phyloP scores from a whole-genome alignment of 805 yeast species.

The Lachancea dasiensis region DNA sequence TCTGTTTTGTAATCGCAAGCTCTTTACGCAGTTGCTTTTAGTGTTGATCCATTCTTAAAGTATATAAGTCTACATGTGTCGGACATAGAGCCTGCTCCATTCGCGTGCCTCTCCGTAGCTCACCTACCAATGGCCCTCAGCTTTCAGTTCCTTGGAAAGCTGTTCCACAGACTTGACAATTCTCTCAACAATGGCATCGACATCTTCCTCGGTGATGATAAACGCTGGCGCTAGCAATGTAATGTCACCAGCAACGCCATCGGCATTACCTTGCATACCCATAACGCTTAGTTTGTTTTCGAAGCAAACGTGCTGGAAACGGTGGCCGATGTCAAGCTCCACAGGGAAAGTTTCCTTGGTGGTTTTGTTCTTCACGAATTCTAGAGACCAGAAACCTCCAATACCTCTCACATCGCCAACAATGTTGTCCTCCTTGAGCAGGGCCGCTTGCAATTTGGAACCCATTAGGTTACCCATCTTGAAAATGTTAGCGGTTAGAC shows the following conservation, averaged over 20 bases:
- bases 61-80: too few relatives aligned
- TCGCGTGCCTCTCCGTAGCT: slow-evolving; percentile 32
- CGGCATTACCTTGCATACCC: slow-evolving; percentile 43
- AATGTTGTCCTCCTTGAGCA: slow-evolving; percentile 32
- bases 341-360: slow-evolving; percentile 46
- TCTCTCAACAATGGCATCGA: slow-evolving; percentile 37
- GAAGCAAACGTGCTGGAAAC: slow-evolving; percentile 32
- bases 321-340: slow-evolving; percentile 34
- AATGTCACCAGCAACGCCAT: slow-evolving; percentile 39
- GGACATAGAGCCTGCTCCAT: too few relatives aligned
- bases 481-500: slow-evolving; percentile 38
- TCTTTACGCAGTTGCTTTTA: too few relatives aligned
- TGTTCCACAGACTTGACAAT: slow-evolving; percentile 38
- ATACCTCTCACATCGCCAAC: slow-evolving; percentile 60
- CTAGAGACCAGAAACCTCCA: slow-evolving; percentile 56
- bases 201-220: slow-evolving; percentile 38
- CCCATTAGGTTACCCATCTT: slow-evolving; percentile 41
- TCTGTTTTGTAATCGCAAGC: too few relatives aligned
- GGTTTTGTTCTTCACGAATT: slow-evolving; percentile 46
- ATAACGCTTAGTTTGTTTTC: slow-evolving; percentile 44
- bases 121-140: slow-evolving; percentile 33
- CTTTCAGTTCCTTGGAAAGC: slow-evolving; percentile 14
- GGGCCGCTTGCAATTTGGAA: slow-evolving; percentile 31
- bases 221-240: slow-evolving; percentile 45
- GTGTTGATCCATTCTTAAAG: too few relatives aligned